phyloP scores from a whole-genome alignment of 352 stramenopile species.

The Phytopythium montanum region DNA sequence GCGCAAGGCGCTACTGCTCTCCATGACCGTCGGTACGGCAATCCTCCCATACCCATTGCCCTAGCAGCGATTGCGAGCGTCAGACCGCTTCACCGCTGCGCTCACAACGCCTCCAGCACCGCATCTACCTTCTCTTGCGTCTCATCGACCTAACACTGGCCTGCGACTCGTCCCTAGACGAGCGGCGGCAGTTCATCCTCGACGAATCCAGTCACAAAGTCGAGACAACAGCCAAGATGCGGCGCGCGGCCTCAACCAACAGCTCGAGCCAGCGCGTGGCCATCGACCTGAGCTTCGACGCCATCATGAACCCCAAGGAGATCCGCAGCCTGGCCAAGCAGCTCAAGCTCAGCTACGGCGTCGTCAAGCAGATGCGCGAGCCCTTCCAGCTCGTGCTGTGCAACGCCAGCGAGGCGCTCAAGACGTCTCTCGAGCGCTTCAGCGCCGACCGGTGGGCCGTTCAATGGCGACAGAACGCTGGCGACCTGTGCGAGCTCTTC shows the following conservation, averaged over 20 bases:
- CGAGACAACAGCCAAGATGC: conserved; percentile 24
- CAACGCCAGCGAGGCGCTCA: conserved; percentile 47
- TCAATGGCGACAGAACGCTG: conserved; percentile 35
- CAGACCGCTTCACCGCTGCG: too few relatives aligned
- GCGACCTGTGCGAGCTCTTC: conserved; percentile 36
- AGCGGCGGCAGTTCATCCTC: conserved; percentile 43
- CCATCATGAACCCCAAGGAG: conserved; percentile 85
- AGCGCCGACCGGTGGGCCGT: conserved; percentile 58
- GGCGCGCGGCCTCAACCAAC: conserved; percentile 16
- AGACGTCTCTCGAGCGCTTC: conserved; percentile 54
- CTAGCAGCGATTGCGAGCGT: not conserved
- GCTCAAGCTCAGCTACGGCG: conserved; percentile 69
- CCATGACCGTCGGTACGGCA: conserved; percentile 51
- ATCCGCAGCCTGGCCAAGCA: conserved; percentile 71
- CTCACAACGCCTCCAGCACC: not conserved
- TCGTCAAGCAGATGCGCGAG: conserved; percentile 54
- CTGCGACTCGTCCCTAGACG: too few relatives aligned
- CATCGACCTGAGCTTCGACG: conserved; percentile 70
- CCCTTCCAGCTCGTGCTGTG: conserved; percentile 66
- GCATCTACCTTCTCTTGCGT: too few relatives aligned
- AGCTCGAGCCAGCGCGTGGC: conserved; percentile 38
- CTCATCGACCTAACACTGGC: too few relatives aligned
- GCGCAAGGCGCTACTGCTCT: conserved; percentile 47
- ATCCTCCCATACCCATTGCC: not conserved
- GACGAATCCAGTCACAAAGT: conserved; percentile 36